phyloP scores from a whole-genome alignment of 2,329 filamentous ascomycete species.

The Aspergillus floridensis region DNA sequence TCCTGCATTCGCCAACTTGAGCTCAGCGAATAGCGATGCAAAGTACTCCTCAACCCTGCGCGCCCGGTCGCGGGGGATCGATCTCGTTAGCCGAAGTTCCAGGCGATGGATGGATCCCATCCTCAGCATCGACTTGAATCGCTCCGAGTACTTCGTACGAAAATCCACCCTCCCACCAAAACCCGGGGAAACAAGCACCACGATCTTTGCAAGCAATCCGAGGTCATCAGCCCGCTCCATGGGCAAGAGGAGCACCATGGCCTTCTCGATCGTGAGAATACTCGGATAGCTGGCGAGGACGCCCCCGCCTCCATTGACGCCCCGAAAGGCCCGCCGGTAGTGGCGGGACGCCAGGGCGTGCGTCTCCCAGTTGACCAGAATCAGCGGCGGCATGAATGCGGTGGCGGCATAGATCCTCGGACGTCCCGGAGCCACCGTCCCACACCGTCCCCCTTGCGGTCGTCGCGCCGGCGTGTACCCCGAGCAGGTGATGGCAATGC shows the following conservation, averaged over 20 bases:
- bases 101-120: neutral
- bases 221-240: neutral
- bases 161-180: neutral
- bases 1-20: neutral
- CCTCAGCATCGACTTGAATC: neutral
- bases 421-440: neutral
- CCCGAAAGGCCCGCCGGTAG: conserved; percentile 1
- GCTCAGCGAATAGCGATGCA: neutral
- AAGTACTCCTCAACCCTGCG: neutral
- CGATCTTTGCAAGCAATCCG: neutral
- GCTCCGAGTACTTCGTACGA: neutral
- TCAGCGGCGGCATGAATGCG: neutral
- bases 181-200: neutral
- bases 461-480: neutral
- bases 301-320: neutral
- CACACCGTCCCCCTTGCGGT: neutral
- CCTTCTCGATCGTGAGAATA: neutral
- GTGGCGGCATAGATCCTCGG: neutral
- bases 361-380: neutral
- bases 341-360: neutral
- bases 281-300: neutral
- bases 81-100: neutral
- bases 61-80: neutral
- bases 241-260: neutral
- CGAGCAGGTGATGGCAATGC: neutral